A percentile compares a stretch with the other conserved stretches of the same genome.
These are phyloP conservation scores for Ustilago shanxiensis DNA, from an alignment of 1,284 basidiomycete genomes.

Conservation along the genomic window DNA sequence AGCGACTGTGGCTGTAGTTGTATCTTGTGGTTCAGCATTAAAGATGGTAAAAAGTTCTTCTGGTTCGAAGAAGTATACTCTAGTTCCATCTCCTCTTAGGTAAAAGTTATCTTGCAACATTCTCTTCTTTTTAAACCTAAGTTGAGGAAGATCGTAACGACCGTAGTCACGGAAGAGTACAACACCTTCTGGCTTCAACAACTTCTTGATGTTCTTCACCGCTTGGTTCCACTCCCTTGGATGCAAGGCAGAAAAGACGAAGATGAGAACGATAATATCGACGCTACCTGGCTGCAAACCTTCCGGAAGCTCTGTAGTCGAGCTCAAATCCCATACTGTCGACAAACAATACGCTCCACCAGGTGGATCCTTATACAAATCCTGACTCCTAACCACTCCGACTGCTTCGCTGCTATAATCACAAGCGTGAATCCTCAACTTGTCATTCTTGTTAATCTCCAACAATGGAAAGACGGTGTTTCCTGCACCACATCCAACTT, in stretches of 20 bases:
- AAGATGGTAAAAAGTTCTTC: constrained; percentile 64
- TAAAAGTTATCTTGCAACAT: constrained; percentile 85
- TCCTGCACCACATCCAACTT: constrained; percentile 75
- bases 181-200: constrained; percentile 88
- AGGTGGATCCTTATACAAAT: constrained; percentile 36
- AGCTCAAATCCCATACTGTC: constrained; percentile 89
- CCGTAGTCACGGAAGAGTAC: constrained; percentile 94
- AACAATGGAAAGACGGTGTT: constrained; percentile 93
- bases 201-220: constrained; percentile 80
- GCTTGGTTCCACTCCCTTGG: constrained; percentile 91
- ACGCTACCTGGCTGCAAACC: constrained; percentile 74
- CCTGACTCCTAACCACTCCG: constrained; percentile 80
- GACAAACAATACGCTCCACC: constrained; percentile 76
- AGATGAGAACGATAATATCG: constrained; percentile 92
- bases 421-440: constrained; percentile 81
- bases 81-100: constrained; percentile 88
- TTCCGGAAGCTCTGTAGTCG: constrained; percentile 37
- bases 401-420: constrained; percentile 93
- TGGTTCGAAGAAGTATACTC: constrained; percentile 72
- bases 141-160: constrained; percentile 86
- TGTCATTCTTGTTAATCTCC: constrained; percentile 83
- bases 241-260: constrained; percentile 93
- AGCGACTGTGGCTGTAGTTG: constrained; percentile 15
- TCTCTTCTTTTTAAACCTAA: constrained; percentile 89
- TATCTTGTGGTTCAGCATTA: constrained; percentile 44